phyloP scores from a whole-genome alignment of 257 asterid species.

The Gentiana macrophylla region DNA sequence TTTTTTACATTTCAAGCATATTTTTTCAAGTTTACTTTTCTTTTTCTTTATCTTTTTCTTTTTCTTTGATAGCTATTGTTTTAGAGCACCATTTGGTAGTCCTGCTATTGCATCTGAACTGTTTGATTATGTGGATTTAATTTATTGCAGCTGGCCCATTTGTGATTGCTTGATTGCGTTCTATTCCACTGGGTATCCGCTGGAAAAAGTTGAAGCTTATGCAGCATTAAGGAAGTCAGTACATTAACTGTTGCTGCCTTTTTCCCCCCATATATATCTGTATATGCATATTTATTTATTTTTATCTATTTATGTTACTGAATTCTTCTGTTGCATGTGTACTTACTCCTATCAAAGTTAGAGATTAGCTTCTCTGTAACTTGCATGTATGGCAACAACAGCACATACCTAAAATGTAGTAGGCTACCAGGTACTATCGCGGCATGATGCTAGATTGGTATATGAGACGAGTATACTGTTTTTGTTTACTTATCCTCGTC shows the following conservation, averaged over 20 bases:
- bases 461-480: too few relatives aligned
- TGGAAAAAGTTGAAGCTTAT: conserved; percentile 84
- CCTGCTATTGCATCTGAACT: too few relatives aligned
- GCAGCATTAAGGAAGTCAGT: conserved; percentile 81
- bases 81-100: not conserved
- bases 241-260: too few relatives aligned
- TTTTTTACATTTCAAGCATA: not conserved
- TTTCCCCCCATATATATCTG: not conserved
- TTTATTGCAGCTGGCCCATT: conserved; percentile 72
- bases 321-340: too few relatives aligned
- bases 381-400: too few relatives aligned
- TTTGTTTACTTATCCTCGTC: too few relatives aligned
- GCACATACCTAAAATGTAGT: too few relatives aligned
- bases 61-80: not conserved
- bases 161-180: conserved; percentile 96
- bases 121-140: not conserved
- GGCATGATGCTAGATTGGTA: too few relatives aligned
- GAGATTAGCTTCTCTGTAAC: too few relatives aligned
- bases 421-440: too few relatives aligned
- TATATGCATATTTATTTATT: not conserved
- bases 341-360: too few relatives aligned
- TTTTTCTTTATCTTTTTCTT: not conserved
- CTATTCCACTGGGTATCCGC: conserved; percentile 73
- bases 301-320: too few relatives aligned
- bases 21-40: not conserved